Evolutionary conservation across 2,329 filamentous ascomycete species (phyloP).

Genomic region (Monilinia fructicola): DNA sequence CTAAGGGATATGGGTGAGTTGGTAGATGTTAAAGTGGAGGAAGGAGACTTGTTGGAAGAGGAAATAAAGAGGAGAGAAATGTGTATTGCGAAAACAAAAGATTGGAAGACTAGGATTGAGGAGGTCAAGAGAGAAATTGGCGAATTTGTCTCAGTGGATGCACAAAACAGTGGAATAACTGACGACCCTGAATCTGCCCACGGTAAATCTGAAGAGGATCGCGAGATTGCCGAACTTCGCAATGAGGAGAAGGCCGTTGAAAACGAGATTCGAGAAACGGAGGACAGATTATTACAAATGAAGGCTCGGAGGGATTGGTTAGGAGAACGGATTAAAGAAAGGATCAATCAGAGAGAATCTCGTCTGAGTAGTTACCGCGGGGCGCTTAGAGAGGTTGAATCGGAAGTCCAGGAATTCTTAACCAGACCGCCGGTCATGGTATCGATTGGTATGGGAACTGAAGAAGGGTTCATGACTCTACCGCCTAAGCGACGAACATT

Average conservation of each 20-base stretch:
- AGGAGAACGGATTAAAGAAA: constrained; percentile 58
- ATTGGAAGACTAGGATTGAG: constrained; percentile 48
- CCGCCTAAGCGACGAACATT: constrained; percentile 65
- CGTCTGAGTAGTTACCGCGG: constrained; percentile 70
- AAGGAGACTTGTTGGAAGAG: constrained; percentile 59
- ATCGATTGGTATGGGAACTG: constrained; percentile 34
- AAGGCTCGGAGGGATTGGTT: constrained; percentile 60
- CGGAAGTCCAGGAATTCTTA: constrained; percentile 60
- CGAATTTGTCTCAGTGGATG: constrained; percentile 7
- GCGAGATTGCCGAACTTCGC: constrained; percentile 60
- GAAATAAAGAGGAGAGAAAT: constrained; percentile 57
- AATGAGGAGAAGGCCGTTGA: constrained; percentile 55
- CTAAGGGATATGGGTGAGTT: constrained; percentile 63
- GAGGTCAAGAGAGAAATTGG: constrained; percentile 24
- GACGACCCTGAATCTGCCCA: constrained; percentile 51
- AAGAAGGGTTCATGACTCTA: constrained; percentile 55
- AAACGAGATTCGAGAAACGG: constrained; percentile 64
- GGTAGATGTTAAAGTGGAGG: constrained; percentile 65
- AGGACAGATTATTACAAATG: constrained; percentile 62
- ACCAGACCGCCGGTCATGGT: constrained; percentile 49
- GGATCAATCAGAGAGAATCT: constrained; percentile 65
- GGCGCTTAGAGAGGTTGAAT: constrained; percentile 64
- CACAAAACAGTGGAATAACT: constrained; percentile 39
- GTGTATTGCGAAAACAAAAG: constrained; percentile 58
- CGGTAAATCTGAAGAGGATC: constrained; percentile 51